Conservation (phyloP, 805 yeast species). For the Wickerhamomyces pijperi region DNA sequence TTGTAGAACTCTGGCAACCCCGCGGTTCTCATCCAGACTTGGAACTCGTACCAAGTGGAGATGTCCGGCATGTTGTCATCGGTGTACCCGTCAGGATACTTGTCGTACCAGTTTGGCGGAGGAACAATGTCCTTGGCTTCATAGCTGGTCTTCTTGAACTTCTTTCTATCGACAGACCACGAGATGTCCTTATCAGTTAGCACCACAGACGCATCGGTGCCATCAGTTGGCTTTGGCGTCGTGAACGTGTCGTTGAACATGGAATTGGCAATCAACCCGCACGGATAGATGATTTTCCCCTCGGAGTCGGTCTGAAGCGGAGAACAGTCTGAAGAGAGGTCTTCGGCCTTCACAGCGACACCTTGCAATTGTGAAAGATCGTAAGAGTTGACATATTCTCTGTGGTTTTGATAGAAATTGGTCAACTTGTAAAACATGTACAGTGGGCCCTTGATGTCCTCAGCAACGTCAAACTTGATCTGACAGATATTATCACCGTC, state of each 20-base stretch:
- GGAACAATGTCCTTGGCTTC: constrained; percentile 67
- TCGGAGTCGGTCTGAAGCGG: constrained; percentile 44
- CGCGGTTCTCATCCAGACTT: constrained; percentile 98
- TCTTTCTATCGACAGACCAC: constrained; percentile 69
- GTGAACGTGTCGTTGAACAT: constrained; percentile 80
- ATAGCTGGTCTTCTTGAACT: constrained; percentile 67
- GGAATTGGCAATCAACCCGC: constrained; percentile 92
- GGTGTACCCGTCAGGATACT: constrained; percentile 84
- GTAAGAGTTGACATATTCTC: constrained; percentile 81
- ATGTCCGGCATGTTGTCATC: constrained; percentile 69
- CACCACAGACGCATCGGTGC: constrained; percentile 2
- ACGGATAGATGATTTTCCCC: constrained; percentile 72
- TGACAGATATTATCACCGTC: constrained; percentile 39
- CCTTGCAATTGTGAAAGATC: constrained; percentile 80
- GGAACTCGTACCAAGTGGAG: constrained; percentile 69
- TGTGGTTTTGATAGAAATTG: constrained; percentile 88
- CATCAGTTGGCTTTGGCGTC: constrained; percentile 26
- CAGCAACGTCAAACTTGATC: constrained; percentile 63
- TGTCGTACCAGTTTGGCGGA: constrained; percentile 82
- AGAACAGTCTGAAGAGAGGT: constrained; percentile 43
- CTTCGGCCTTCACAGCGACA: constrained; percentile 41
- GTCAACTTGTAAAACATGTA: constrained; percentile 79
- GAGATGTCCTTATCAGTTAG: constrained; percentile 51
- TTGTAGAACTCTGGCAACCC: constrained; percentile 86
- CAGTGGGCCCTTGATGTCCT: constrained; percentile 57